Evolutionary conservation across 495 filamentous ascomycete genomes (phyloP).

Genomic region (Parachaetomium inaequale): DNA sequence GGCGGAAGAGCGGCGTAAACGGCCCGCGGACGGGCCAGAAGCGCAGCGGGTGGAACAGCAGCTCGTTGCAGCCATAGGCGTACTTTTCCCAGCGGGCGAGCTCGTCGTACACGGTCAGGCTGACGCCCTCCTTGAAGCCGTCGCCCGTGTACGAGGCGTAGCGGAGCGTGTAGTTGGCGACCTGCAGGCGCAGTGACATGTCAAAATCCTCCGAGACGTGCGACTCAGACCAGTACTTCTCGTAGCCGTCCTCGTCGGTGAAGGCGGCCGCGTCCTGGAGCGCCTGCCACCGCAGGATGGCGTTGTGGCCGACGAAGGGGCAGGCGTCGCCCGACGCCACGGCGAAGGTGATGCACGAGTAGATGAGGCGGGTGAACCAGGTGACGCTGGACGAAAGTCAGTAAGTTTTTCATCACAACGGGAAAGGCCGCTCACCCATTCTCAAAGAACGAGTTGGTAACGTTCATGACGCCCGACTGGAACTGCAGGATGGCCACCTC

Average conservation of each 20-base stretch:
- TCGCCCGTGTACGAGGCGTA: constrained; percentile 68
- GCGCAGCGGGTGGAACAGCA: constrained; percentile 71
- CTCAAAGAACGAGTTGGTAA: constrained; percentile 67
- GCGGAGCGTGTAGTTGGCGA: constrained; percentile 66
- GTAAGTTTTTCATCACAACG: background rate
- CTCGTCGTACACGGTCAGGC: constrained; percentile 80
- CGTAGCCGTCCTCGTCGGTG: constrained; percentile 60
- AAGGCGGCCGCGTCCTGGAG: constrained; percentile 68
- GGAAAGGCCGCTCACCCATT: constrained; percentile 38
- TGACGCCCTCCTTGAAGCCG: constrained; percentile 82
- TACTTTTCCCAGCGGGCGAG: constrained; percentile 83
- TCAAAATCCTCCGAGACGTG: constrained; percentile 85
- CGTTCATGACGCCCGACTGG: constrained; percentile 78
- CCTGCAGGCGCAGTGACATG: constrained; percentile 77
- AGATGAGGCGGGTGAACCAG: constrained; percentile 82
- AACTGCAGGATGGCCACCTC: constrained; percentile 80
- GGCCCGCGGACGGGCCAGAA: constrained; percentile 61
- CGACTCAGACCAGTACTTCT: constrained; percentile 81
- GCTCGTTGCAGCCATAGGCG: constrained; percentile 78
- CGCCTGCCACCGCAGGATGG: constrained; percentile 73
- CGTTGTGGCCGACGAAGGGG: constrained; percentile 78
- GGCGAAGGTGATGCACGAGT: constrained; percentile 71
- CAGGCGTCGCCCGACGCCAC: constrained; percentile 79
- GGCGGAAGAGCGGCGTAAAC: constrained; percentile 72
- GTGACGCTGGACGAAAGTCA: constrained; percentile 52